Base-by-base conservation (phyloP, 169 alveolate genomes). In the Babesia gibsoni region DNA sequence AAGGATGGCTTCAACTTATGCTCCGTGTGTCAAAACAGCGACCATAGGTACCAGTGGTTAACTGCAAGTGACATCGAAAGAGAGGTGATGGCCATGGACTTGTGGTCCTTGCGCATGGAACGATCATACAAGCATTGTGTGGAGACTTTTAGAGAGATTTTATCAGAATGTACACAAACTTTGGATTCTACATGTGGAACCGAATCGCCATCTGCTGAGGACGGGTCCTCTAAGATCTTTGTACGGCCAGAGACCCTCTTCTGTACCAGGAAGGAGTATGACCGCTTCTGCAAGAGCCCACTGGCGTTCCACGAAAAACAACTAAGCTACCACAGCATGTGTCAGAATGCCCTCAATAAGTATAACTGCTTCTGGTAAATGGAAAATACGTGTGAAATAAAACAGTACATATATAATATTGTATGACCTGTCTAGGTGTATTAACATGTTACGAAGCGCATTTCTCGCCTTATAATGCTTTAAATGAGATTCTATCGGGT, bases 31-130 rank as follows among this genome's bases (percentile, higher is more conserved):
- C 88, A 79, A 41, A 79, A 79, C 49, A 59, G 79, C 35, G 67
- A 67, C 42, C 88, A 79, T 78, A 65, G 88, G 52, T 45, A 58
- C 22, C 52, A 69, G 25, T 67, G 88, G 88, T 37, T 52, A 4
- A 23, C 63, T 20, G 29, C 79, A 18, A 49, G 68, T 33, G 57
- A 79, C 50, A 45, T 58, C 8, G 59, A 30, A n/a, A 37, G 79
- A 16, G 82, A 68, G 32, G 23, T 18, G 18, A 20, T 67, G 63
- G 88, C 79, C 6, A 79, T 68, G 82, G 53, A 27, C 23, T 42
- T 77, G 23, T 77, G 86, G 86, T 25, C 58, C 18, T 37, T 77
- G 22, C 67, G 82, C 4, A 66, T 67, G 75, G 66, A 67, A 29
- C 43, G 16, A 5, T 42, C 45, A 3, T 61, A 61, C 48, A 10